Conservation (phyloP, 2,329 filamentous ascomycete genomes). For the Fusarium continuum region DNA sequence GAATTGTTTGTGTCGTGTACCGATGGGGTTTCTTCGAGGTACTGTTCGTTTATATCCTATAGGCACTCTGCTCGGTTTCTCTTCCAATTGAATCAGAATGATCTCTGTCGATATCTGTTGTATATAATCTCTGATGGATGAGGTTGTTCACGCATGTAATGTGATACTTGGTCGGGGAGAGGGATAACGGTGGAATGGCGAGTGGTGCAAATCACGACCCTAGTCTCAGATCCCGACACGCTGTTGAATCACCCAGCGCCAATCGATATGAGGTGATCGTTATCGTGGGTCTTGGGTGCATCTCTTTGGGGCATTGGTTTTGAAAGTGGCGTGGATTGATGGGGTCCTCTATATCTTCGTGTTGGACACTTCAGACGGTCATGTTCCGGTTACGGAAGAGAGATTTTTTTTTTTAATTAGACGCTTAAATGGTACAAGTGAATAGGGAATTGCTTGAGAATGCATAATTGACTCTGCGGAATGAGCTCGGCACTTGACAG, state of each 20-base stretch:
- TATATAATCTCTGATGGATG: not conserved
- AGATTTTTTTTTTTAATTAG: not conserved
- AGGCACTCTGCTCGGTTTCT: slow-evolving; percentile 3
- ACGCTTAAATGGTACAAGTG: not conserved
- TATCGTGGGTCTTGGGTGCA: slow-evolving; percentile 25
- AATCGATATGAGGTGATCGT: slow-evolving; percentile 43
- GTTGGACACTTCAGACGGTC: slow-evolving; percentile 3
- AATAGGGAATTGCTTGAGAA: not conserved
- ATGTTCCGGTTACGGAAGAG: slow-evolving; percentile 12
- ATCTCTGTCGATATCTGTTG: not conserved
- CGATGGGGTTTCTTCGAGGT: not conserved
- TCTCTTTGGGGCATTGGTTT: slow-evolving; percentile 3
- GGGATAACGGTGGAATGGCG: not conserved
- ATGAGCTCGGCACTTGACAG: not conserved
- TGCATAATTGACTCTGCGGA: not conserved
- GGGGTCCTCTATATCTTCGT: slow-evolving; percentile 8
- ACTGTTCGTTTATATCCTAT: slow-evolving; percentile 27
- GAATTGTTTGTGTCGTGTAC: slow-evolving; percentile 10
- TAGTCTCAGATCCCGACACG: not conserved
- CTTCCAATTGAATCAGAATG: slow-evolving; percentile 20
- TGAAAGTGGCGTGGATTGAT: slow-evolving; percentile 19
- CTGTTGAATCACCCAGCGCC: slow-evolving; percentile 12
- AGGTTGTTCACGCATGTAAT: not conserved
- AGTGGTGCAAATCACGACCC: slow-evolving; percentile 1
- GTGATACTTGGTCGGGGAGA: not conserved